Evolutionary conservation across 805 yeast species (phyloP).

Genomic region (Ogataea pilisensis): DNA sequence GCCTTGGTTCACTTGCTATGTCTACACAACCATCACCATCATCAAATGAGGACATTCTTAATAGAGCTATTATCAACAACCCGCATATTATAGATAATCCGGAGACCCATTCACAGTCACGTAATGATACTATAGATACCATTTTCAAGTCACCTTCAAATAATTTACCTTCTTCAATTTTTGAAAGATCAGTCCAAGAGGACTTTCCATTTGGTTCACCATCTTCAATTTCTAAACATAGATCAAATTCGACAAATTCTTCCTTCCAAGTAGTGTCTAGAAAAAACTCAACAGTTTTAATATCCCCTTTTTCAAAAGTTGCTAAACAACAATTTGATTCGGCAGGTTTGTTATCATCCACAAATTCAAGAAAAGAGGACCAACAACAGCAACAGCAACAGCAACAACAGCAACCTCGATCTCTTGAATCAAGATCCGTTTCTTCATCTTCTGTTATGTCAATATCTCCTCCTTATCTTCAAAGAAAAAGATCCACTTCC

Average conservation of each 20-base stretch:
- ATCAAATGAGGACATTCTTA: too few species aligned
- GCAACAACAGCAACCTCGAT: neutral
- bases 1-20: too few species aligned
- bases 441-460: neutral
- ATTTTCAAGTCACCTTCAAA: neutral
- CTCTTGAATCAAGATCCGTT: slow-evolving; percentile 1
- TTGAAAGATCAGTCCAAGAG: slow-evolving; percentile 1
- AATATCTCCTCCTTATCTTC: neutral
- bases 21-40: too few species aligned
- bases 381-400: neutral
- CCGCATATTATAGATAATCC: neutral
- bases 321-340: neutral
- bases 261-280: neutral
- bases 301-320: neutral
- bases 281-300: neutral
- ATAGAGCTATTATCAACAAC: too few species aligned
- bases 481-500: neutral
- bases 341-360: neutral
- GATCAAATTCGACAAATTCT: neutral
- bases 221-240: neutral
- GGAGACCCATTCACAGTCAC: neutral
- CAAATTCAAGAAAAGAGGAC: neutral
- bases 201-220: too few species aligned
- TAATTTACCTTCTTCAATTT: neutral
- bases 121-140: neutral